These are phyloP conservation scores for Vigna hirtella DNA, from an alignment of 306 rosid species.

Conservation along the genomic window DNA sequence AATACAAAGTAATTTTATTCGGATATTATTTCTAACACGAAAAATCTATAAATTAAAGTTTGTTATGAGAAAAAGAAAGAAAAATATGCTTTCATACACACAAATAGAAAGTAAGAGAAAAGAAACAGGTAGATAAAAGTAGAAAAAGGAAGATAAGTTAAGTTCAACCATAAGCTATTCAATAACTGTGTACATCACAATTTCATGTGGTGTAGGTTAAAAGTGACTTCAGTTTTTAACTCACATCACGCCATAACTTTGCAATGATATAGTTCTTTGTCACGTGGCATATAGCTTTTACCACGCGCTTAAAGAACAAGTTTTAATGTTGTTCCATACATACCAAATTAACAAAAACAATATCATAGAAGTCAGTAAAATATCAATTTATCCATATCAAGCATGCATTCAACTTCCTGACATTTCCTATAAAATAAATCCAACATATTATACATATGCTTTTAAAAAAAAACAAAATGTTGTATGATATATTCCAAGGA, in stretches of 20 bases:
- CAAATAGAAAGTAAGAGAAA: neutral
- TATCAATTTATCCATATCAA: slow-evolving; percentile 47
- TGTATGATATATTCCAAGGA: slow-evolving; percentile 34
- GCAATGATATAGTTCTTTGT: slow-evolving; percentile 24
- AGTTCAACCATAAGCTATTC: neutral
- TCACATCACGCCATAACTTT: slow-evolving; percentile 37
- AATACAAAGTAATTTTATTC: neutral
- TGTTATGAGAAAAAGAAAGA: neutral
- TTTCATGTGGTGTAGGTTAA: neutral
- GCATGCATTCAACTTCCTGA: slow-evolving; percentile 28
- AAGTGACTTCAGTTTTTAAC: slow-evolving; percentile 27
- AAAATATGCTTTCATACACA: neutral
- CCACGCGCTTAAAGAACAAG: slow-evolving; percentile 34
- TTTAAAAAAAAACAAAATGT: neutral
- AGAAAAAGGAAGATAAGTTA: neutral
- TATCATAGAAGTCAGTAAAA: slow-evolving; percentile 44
- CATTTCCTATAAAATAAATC: slow-evolving; percentile 21
- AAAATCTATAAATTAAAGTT: neutral
- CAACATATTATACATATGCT: neutral
- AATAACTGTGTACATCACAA: neutral
- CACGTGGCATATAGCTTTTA: slow-evolving; percentile 40
- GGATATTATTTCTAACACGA: neutral
- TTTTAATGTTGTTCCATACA: neutral
- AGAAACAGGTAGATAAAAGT: neutral
- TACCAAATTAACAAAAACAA: neutral